Base-by-base conservation (phyloP, 805 yeast species). In the Kodamaea leandrae region DNA sequence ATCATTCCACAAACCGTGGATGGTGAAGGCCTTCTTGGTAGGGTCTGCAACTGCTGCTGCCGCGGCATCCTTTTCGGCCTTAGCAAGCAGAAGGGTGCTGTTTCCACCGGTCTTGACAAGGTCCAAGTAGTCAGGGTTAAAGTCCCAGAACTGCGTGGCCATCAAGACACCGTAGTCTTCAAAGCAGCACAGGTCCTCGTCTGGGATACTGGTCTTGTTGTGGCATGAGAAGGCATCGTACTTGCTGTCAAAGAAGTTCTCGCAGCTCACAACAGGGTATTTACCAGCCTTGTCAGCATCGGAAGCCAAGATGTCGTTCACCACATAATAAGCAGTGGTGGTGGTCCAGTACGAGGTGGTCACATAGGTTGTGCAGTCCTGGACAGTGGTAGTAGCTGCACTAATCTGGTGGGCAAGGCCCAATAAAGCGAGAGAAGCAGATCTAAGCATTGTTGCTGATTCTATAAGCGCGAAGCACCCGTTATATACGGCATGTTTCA, bases 151-250 rank as follows among this genome's bases (percentile, higher is more conserved):
- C 48, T 69, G 74, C 6, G 74, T 64, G 42, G 59, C 68, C 48
- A 68, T 55, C 44, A 69, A 51, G 15, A 67, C 55, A 1, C 74
- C 74, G 7, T 64, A 61, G 10, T 55, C 49, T 41, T 69, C 74
- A 47, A 68, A 69, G 41, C 74, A 69, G 44, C 74, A 69, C 4
- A 58, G 57, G 58, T 87, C 81, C 0, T 59, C 64, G 2, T 78
- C 68, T 2, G 66, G 71, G 0, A 48, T 36, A 17, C 27, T 41
- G 10, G 60, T 57, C 14, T 48, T 48, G 46, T 57, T 57, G 35
- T 44, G 45, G 28, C 55, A 53, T 4, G 57, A 45, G 19, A 37
- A 52, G 1, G 48, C 39, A 29, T 45, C 39, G 42, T 33, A 38
- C 4, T 37, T 41, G 28, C 51, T 46, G 32, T 42, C 30, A 33